Conservation (phyloP, 2,329 filamentous ascomycete species). For the Cladosporium sp. region DNA sequence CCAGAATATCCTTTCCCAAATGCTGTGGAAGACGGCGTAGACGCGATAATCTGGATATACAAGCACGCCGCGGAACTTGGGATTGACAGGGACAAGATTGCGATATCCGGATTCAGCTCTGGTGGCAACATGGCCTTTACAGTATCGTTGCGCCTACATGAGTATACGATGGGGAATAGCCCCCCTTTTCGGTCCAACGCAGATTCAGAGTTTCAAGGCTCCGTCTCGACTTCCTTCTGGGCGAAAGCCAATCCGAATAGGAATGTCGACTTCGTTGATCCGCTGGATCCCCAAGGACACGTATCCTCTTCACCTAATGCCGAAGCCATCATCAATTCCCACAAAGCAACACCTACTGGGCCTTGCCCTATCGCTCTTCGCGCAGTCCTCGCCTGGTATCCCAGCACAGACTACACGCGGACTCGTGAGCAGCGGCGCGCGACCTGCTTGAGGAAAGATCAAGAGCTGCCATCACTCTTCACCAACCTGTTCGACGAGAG, state of each 20-base stretch:
- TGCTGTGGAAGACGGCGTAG: conserved; percentile 58
- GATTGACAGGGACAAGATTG: conserved; percentile 52
- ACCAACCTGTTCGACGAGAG: conserved; percentile 46
- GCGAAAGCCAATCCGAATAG: neutral
- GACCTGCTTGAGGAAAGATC: conserved; percentile 47
- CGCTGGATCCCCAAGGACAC: neutral
- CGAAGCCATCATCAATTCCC: neutral
- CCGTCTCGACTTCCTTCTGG: neutral
- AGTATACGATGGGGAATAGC: conserved; percentile 34
- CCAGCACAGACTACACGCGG: conserved; percentile 55
- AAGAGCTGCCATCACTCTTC: conserved; percentile 46
- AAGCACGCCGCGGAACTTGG: conserved; percentile 50
- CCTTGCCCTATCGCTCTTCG: conserved; percentile 41
- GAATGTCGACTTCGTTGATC: neutral
- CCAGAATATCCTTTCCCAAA: conserved; percentile 58
- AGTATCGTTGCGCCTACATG: conserved; percentile 52
- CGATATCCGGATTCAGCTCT: conserved; percentile 56
- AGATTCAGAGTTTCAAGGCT: neutral
- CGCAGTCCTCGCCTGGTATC: conserved; percentile 57
- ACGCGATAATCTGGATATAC: conserved; percentile 54
- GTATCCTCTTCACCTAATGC: neutral
- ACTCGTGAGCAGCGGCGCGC: conserved; percentile 53
- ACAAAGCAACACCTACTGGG: conserved; percentile 4
- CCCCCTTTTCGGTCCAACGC: neutral
- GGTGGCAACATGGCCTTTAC: conserved; percentile 59